These are phyloP conservation scores for Lactarius vividus DNA, from an alignment of 768 basidiomycete species.

Conservation along the genomic window DNA sequence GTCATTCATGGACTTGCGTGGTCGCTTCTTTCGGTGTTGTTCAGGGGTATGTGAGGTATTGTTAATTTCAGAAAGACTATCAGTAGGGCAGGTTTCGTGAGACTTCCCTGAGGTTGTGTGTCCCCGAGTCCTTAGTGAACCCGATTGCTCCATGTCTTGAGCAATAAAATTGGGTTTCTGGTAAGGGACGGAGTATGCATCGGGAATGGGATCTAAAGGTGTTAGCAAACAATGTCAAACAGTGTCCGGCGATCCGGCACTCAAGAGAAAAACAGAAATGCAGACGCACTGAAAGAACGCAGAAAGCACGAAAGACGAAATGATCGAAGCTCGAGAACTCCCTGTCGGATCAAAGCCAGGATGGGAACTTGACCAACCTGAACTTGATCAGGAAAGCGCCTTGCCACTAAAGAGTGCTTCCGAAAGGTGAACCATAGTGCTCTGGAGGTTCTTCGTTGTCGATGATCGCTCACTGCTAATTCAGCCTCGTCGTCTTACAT, in stretches of 20 bases:
- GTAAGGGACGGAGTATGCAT: background rate
- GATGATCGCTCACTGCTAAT: conserved; percentile 9
- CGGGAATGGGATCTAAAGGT: conserved; percentile 11
- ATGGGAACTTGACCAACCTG: conserved; percentile 55
- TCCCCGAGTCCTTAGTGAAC: background rate
- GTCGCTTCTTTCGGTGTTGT: conserved; percentile 23
- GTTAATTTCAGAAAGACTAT: conserved; percentile 11
- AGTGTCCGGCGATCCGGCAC: background rate
- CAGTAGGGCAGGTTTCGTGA: background rate
- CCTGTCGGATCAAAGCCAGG: conserved; percentile 56
- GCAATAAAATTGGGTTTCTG: background rate
- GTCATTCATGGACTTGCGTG: conserved; percentile 8
- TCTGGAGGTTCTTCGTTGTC: conserved; percentile 9
- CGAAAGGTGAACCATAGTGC: conserved; percentile 49
- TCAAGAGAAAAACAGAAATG: background rate
- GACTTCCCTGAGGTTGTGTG: conserved; percentile 2
- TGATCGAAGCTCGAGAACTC: conserved; percentile 35
- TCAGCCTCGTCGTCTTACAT: conserved; percentile 59
- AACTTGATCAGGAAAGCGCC: conserved; percentile 37
- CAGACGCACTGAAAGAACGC: too few relatives aligned
- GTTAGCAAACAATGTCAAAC: conserved; percentile 6
- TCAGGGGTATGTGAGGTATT: background rate
- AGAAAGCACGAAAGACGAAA: background rate
- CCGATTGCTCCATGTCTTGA: conserved; percentile 4
- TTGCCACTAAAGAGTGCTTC: conserved; percentile 44